Percentiles rank a stretch among this genome's conserved stretches.
phyloP scores from a whole-genome alignment of 1,284 basidiomycete species.

The Ustilago trichophora region DNA sequence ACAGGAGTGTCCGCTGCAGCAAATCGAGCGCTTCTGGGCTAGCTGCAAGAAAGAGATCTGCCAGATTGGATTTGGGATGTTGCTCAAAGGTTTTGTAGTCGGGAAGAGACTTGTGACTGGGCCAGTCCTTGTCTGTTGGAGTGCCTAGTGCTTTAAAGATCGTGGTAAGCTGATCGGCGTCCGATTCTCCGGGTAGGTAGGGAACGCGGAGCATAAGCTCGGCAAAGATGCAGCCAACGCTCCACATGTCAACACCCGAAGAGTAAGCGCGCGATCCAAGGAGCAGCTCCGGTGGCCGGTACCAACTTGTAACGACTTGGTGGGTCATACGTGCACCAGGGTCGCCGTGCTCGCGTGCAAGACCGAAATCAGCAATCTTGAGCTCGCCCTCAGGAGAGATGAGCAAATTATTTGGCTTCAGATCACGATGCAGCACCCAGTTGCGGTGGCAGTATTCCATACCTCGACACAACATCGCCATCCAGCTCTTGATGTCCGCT shows the following conservation, averaged over 20 bases:
- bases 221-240: slow-evolving; percentile 93
- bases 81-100: slow-evolving; percentile 52
- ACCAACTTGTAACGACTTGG: slow-evolving; percentile 96
- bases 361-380: slow-evolving; percentile 98
- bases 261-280: slow-evolving; percentile 88
- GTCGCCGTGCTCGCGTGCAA: slow-evolving; percentile 93
- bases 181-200: slow-evolving; percentile 89
- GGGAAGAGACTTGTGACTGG: slow-evolving; percentile 75
- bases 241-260: slow-evolving; percentile 90
- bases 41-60: slow-evolving; percentile 88
- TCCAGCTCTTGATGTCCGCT: slow-evolving; percentile 98
- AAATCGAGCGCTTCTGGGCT: slow-evolving; percentile 86
- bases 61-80: slow-evolving; percentile 81
- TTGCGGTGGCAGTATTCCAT: slow-evolving; percentile 96
- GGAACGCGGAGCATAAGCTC: slow-evolving; percentile 94
- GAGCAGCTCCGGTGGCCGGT: slow-evolving; percentile 91
- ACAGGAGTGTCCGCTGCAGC: slow-evolving; percentile 79
- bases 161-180: slow-evolving; percentile 94
- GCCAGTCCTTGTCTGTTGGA: slow-evolving; percentile 96
- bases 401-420: slow-evolving; percentile 98
- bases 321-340: slow-evolving; percentile 95
- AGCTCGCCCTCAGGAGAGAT: slow-evolving; percentile 89
- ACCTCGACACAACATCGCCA: slow-evolving; percentile 95
- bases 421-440: slow-evolving; percentile 91
- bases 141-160: slow-evolving; percentile 94